A percentile compares a stretch with the other conserved stretches of the same genome.
phyloP scores from a whole-genome alignment of 208 protist genomes.

The Wallacemonas rigidus region DNA sequence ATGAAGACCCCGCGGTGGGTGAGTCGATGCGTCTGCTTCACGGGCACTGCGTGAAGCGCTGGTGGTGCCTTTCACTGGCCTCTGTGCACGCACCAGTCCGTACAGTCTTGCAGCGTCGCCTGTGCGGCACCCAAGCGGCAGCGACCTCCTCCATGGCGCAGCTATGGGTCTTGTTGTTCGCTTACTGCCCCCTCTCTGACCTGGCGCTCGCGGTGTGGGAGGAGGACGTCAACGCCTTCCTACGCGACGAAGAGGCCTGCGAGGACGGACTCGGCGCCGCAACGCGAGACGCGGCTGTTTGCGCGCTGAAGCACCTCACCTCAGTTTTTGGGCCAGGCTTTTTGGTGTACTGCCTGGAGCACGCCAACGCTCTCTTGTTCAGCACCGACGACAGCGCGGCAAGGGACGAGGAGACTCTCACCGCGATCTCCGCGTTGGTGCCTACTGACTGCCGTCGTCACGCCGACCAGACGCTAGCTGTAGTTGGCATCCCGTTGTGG shows the following conservation, averaged over 20 bases:
- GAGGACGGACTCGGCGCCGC: constrained; percentile 48
- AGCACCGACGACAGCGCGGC: neutral
- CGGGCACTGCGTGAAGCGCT: constrained; percentile 25
- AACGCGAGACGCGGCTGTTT: constrained; percentile 42
- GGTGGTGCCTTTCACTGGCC: constrained; percentile 15
- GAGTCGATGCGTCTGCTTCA: constrained; percentile 21
- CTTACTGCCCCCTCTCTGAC: constrained; percentile 35
- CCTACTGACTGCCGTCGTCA: neutral
- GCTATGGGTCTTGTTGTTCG: constrained; percentile 28
- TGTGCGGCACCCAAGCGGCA: neutral
- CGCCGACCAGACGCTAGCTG: neutral
- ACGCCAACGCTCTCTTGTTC: constrained; percentile 36
- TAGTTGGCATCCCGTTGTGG: neutral
- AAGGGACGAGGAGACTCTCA: neutral
- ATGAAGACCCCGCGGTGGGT: neutral
- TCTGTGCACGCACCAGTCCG: constrained; percentile 19
- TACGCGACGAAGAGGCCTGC: constrained; percentile 59
- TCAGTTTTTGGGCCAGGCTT: constrained; percentile 44
- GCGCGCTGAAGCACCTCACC: constrained; percentile 32
- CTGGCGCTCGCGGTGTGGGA: constrained; percentile 28
- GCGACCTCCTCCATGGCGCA: neutral
- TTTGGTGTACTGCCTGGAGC: constrained; percentile 38
- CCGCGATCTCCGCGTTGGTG: neutral
- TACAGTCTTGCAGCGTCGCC: constrained; percentile 17
- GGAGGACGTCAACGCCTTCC: constrained; percentile 45